Evolutionary conservation across 2,329 filamentous ascomycete species (phyloP).

Genomic region (Scytalidium lignicola): DNA sequence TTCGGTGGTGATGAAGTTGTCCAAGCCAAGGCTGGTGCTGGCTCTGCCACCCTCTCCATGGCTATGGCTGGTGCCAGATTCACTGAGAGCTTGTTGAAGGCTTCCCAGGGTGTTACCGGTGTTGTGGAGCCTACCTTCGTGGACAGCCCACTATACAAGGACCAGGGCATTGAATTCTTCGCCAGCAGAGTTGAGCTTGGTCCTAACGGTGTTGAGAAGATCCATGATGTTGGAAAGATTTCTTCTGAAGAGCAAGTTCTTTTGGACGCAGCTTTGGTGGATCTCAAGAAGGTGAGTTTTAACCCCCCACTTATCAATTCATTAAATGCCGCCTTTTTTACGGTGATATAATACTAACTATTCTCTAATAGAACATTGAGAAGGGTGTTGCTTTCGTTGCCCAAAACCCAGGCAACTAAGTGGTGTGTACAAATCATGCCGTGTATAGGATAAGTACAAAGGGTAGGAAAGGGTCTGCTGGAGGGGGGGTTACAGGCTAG

Average conservation of each 20-base stretch:
- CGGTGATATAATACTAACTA: conserved; percentile 6
- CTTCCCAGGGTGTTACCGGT: conserved; percentile 87
- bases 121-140: conserved; percentile 96
- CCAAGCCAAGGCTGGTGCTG: conserved; percentile 96
- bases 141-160: conserved; percentile 96
- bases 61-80: conserved; percentile 83
- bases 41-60: conserved; percentile 97
- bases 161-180: conserved; percentile 97
- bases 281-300: conserved; percentile 61
- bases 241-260: conserved; percentile 85
- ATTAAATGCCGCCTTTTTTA: not conserved
- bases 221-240: conserved; percentile 79
- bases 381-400: conserved; percentile 70
- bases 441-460: not conserved
- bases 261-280: conserved; percentile 75
- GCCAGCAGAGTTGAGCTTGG: conserved; percentile 92
- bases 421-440: not conserved
- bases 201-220: conserved; percentile 92
- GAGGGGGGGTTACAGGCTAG: not conserved
- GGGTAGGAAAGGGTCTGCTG: not conserved
- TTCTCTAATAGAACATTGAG: conserved; percentile 70
- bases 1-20: conserved; percentile 99
- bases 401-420: conserved; percentile 56
- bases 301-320: conserved; percentile 1
- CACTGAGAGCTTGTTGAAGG: conserved; percentile 90